Evolutionary conservation across 2,329 filamentous ascomycete genomes (phyloP).

Genomic region (Podosphaera aphanis): DNA sequence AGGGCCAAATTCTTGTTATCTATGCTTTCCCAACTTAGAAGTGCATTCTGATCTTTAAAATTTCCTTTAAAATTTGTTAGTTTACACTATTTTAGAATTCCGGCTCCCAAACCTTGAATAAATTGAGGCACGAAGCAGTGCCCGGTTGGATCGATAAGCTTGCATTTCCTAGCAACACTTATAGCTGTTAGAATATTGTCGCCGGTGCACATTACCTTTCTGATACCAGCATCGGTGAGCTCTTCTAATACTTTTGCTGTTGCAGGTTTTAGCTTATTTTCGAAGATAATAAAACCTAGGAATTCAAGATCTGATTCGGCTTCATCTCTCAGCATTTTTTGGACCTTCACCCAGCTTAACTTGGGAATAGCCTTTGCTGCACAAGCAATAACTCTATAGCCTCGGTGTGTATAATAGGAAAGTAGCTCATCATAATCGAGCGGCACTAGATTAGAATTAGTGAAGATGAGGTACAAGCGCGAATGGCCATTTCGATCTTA

Average conservation of each 20-base stretch:
- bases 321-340: conserved; percentile 75
- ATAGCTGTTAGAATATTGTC: conserved; percentile 96
- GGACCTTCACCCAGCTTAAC: conserved; percentile 78
- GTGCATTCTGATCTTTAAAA: conserved; percentile 46
- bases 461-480: conserved; percentile 1
- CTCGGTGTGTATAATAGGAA: conserved; percentile 78
- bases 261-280: conserved; percentile 88
- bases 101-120: conserved; percentile 34
- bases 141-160: conserved; percentile 53
- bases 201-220: conserved; percentile 87
- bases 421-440: conserved; percentile 74
- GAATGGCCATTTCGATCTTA: conserved; percentile 20
- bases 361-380: conserved; percentile 73
- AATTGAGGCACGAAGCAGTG: conserved; percentile 92
- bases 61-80: conserved; percentile 29
- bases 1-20: conserved; percentile 60
- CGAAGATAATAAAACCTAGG: conserved; percentile 90
- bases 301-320: conserved; percentile 72
- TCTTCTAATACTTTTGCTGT: conserved; percentile 65
- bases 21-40: conserved; percentile 79
- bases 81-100: background rate
- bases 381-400: conserved; percentile 89
- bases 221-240: conserved; percentile 59
- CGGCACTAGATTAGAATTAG: conserved; percentile 32
- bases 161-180: conserved; percentile 78